Evolutionary conservation across 176 grass and related monocot species (phyloP).

Genomic region (Aechmea fasciata): DNA sequence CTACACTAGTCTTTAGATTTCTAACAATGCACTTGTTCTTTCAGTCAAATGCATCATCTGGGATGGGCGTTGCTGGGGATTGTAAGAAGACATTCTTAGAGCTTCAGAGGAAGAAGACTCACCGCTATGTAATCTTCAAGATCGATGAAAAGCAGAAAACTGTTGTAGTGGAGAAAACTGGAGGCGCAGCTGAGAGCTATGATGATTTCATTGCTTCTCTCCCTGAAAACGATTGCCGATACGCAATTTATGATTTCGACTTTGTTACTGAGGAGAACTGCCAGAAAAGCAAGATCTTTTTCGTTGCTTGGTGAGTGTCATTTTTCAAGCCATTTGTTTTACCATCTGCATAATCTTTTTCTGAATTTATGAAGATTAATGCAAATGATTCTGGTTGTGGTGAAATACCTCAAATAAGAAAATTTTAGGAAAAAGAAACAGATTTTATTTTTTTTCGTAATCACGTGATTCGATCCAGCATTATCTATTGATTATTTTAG

Average conservation of each 20-base stretch:
- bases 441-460: no score
- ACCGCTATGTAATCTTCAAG: slow-evolving; percentile 93
- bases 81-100: slow-evolving; percentile 59
- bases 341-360: background rate
- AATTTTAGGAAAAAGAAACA: no score
- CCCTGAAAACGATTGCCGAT: slow-evolving; percentile 95
- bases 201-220: slow-evolving; percentile 89
- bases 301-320: slow-evolving; percentile 79
- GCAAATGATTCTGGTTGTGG: no score
- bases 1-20: background rate
- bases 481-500: no score
- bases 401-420: no score
- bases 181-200: slow-evolving; percentile 82
- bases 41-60: slow-evolving; percentile 78
- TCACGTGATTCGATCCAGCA: no score
- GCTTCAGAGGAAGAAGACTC: slow-evolving; percentile 75
- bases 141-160: slow-evolving; percentile 86
- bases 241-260: slow-evolving; percentile 93
- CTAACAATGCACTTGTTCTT: slow-evolving; percentile 5
- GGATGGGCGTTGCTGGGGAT: slow-evolving; percentile 68
- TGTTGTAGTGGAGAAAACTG: slow-evolving; percentile 85
- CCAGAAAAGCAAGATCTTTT: slow-evolving; percentile 99
- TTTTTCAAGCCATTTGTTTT: background rate
- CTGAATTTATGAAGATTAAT: no score
- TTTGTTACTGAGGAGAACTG: slow-evolving; percentile 93